Evolutionary conservation across 108 stramenopile species (phyloP).

Genomic region (Stephanodiscus minutulus): DNA sequence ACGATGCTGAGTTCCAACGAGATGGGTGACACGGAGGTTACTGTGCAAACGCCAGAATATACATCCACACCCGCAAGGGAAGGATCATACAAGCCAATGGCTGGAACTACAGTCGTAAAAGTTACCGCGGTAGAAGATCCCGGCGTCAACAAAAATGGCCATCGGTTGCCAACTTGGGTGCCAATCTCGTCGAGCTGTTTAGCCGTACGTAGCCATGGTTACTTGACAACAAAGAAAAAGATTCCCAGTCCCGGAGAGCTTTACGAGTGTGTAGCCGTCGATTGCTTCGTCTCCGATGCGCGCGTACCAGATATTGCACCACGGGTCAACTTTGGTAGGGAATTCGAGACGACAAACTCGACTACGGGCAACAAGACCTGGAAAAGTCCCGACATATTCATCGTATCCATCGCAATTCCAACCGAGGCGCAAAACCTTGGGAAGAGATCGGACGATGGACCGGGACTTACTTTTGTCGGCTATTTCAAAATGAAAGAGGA

Average conservation of each 20-base stretch:
- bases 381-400: slow-evolving; percentile 80
- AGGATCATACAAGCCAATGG: slow-evolving; percentile 46
- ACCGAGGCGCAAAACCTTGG: slow-evolving; percentile 81
- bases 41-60: not conserved
- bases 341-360: slow-evolving; percentile 44
- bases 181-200: slow-evolving; percentile 43
- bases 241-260: slow-evolving; percentile 71
- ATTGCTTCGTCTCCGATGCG: slow-evolving; percentile 68
- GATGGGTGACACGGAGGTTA: not conserved
- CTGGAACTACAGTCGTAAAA: slow-evolving; percentile 63
- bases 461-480: slow-evolving; percentile 68
- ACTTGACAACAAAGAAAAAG: slow-evolving; percentile 74
- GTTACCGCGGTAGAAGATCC: slow-evolving; percentile 61
- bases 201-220: slow-evolving; percentile 70
- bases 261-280: slow-evolving; percentile 68
- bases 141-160: slow-evolving; percentile 54
- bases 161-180: slow-evolving; percentile 67
- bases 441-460: slow-evolving; percentile 59
- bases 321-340: slow-evolving; percentile 59
- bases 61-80: not conserved
- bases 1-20: not conserved
- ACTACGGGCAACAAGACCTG: slow-evolving; percentile 65
- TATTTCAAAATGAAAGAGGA: slow-evolving; percentile 80
- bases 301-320: slow-evolving; percentile 68
- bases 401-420: slow-evolving; percentile 69